Percentiles rank a stretch among this genome's conserved stretches.
These are phyloP conservation scores for Westerdykella ornata DNA, from an alignment of 2,329 filamentous ascomycete species.

Conservation along the genomic window DNA sequence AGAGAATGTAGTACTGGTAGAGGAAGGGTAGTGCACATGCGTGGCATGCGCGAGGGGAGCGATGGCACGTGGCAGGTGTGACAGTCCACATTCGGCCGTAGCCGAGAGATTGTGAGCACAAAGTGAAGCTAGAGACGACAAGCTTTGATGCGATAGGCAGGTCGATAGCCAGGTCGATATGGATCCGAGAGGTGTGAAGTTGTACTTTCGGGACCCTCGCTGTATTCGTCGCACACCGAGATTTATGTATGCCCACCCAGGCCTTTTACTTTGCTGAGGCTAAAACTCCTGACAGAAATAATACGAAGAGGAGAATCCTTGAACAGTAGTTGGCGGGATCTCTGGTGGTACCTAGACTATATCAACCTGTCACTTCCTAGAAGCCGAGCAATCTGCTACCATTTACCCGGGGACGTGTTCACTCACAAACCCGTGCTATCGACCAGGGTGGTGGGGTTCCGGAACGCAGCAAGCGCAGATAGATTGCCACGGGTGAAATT, in stretches of 20 bases:
- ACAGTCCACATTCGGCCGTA: no score
- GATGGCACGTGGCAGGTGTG: no score
- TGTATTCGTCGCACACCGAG: neutral
- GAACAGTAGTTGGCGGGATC: no score
- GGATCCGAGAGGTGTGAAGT: neutral
- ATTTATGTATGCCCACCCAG: neutral
- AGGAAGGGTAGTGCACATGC: no score
- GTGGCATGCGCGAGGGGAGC: no score
- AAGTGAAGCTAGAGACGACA: no score
- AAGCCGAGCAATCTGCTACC: conserved; percentile 2
- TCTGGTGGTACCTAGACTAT: neutral
- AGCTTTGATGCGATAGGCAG: no score
- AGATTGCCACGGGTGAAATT: conserved; percentile 7
- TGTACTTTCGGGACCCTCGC: neutral
- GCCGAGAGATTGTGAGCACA: no score
- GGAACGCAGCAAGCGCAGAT: conserved; percentile 4
- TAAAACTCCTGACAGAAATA: neutral
- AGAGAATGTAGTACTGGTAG: no score
- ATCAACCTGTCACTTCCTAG: neutral
- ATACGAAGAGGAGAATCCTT: no score
- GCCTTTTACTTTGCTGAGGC: neutral
- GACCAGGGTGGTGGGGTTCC: conserved; percentile 5
- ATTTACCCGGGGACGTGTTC: conserved; percentile 8
- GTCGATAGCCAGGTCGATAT: no score
- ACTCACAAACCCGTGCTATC: conserved; percentile 1